These are phyloP conservation scores for Ophiobolus disseminans DNA, from an alignment of 2,329 filamentous ascomycete species.

Conservation along the genomic window DNA sequence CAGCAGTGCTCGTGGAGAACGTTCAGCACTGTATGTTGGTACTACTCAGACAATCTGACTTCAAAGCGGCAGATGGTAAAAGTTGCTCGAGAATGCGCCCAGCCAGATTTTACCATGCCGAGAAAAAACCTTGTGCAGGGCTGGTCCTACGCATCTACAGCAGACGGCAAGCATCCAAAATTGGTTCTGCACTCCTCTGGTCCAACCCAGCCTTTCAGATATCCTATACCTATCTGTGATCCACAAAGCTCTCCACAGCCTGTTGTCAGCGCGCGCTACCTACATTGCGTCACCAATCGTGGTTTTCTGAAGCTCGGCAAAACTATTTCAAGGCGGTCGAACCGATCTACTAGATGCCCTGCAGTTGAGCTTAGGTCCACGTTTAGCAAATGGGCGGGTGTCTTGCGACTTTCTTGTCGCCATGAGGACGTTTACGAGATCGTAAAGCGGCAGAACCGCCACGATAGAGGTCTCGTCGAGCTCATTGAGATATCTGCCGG, in stretches of 20 bases:
- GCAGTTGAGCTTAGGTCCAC: no score
- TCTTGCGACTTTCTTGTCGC: constrained; percentile 14
- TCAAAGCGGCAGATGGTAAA: constrained; percentile 1
- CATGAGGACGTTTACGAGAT: neutral
- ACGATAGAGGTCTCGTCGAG: no score
- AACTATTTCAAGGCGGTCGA: no score
- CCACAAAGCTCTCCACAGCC: constrained; percentile 8
- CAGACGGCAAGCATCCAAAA: neutral
- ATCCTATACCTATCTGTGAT: constrained; percentile 18
- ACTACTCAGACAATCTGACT: constrained; percentile 5
- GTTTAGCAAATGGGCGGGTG: constrained; percentile 18
- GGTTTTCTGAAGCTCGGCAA: constrained; percentile 12
- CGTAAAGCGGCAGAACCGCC: neutral
- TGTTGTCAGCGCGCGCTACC: constrained; percentile 12
- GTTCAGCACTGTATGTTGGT: constrained; percentile 16
- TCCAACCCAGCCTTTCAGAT: constrained; percentile 15
- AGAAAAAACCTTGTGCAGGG: neutral
- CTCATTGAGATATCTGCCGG: constrained; percentile 24
- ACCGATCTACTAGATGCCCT: no score
- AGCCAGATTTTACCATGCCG: no score
- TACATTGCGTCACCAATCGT: constrained; percentile 12
- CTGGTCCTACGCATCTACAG: neutral
- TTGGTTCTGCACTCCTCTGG: constrained; percentile 9
- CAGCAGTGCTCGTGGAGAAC: constrained; percentile 18
- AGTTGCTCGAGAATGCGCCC: neutral